Evolutionary conservation across 1,139 yeast species (phyloP), one percentile per base, ranked within the genome.

Genomic region (Arxiozyma heterogenica): DNA sequence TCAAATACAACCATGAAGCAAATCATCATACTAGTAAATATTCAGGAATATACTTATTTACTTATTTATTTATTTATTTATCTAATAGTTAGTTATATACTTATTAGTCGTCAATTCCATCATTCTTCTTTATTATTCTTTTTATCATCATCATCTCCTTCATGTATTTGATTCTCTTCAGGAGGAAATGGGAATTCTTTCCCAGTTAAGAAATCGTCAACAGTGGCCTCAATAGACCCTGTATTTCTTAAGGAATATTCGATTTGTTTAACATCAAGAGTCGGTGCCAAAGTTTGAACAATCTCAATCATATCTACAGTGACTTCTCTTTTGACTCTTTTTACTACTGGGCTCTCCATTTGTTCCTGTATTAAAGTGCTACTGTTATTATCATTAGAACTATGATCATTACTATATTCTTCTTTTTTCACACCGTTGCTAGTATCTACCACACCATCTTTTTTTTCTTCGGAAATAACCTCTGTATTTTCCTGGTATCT

Each of bases 211-310:
- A 76, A 84, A 53, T 83, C 75, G 55, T 89, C 88, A 22, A 90
- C 82, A 0, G 98, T 90, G 12, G 71, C 77, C 67, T 88, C 93
- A 1, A 91, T 91, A 7, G 86, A 83, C 0, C 95, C 95, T 0
- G 94, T 79, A 55, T 81, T 75, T 63, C 82, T 80, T 51, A 81
- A 67, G 63, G 82, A 88, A 57, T 75, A 72, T 56, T 80, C 73
- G 57, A 91, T 88, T 67, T 87, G 95, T n/a, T 79, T 86, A 9
- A 72, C 77, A 0, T 87, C 75, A 51, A 88, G 72, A 41, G 76
- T 75, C 1, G 98, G 97, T 0, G 90, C 96, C 58, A 91, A 75
- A 30, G 90, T 81, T 61, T 83, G 88, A 1, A 91, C 97, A 0
- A 87, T 84, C 60, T 86, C 94, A 50, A 91, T 76, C 98, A 91